Percentiles rank a stretch among this genome's conserved stretches.
These are phyloP conservation scores for Schizosaccharomyces cryophilus DNA, from an alignment of 805 yeast species.

Conservation along the genomic window DNA sequence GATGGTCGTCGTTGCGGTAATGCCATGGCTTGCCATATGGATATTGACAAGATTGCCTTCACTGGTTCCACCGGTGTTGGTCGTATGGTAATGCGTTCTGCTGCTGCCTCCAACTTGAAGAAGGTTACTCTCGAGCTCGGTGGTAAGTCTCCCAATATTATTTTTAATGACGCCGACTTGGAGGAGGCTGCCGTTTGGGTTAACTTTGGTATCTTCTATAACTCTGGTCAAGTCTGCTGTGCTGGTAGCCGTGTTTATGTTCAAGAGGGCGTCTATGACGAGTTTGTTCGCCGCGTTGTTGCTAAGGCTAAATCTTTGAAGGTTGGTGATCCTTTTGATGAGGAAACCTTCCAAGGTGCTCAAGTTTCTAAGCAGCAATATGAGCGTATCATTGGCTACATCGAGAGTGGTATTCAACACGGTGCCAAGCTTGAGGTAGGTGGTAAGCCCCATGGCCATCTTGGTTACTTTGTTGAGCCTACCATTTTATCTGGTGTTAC, in stretches of 20 bases:
- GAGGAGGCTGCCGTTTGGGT: constrained; percentile 53
- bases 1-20: constrained; percentile 68
- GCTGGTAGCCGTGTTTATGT: constrained; percentile 84
- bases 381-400: constrained; percentile 51
- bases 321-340: constrained; percentile 67
- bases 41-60: constrained; percentile 73
- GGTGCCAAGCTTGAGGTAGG: constrained; percentile 70
- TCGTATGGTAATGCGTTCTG: constrained; percentile 51
- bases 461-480: constrained; percentile 30
- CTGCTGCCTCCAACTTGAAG: constrained; percentile 62
- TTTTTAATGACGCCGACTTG: constrained; percentile 65
- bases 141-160: constrained; percentile 84
- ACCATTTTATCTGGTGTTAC: constrained; percentile 67
- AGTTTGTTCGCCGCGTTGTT: constrained; percentile 37
- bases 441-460: constrained; percentile 50
- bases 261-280: constrained; percentile 64
- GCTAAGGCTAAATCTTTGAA: constrained; percentile 25
- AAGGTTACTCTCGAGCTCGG: constrained; percentile 87
- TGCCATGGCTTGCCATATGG: constrained; percentile 52
- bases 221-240: constrained; percentile 88
- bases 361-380: constrained; percentile 66
- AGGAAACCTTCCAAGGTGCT: constrained; percentile 67
- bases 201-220: constrained; percentile 64
- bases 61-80: constrained; percentile 91
- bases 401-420: constrained; percentile 52